These are phyloP conservation scores for Macrolepiota albuminosa DNA, from an alignment of 768 basidiomycete species.

Conservation along the genomic window DNA sequence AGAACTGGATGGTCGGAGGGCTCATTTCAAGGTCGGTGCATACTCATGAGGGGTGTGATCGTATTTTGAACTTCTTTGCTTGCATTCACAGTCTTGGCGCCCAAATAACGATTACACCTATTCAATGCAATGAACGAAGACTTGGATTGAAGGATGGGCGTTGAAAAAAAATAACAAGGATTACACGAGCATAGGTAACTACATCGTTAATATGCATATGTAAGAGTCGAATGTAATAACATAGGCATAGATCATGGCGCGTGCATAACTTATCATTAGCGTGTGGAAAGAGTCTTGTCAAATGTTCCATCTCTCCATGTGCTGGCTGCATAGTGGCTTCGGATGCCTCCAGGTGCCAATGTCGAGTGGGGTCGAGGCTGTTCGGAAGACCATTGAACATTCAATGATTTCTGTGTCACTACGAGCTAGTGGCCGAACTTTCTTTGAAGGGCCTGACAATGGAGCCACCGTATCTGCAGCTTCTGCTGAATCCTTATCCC, in stretches of 20 bases:
- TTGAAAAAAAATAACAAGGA: background rate
- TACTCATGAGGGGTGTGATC: background rate
- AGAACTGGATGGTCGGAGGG: too few relatives aligned
- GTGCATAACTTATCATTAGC: background rate
- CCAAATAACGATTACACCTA: too few relatives aligned
- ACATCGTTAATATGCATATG: background rate
- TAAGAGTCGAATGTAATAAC: background rate
- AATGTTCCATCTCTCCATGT: background rate
- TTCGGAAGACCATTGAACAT: background rate
- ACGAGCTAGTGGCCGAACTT: background rate
- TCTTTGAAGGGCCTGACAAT: background rate
- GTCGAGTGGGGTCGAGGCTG: background rate
- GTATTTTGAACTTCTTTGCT: background rate
- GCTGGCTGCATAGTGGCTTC: background rate
- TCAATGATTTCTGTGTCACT: background rate
- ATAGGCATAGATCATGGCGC: background rate
- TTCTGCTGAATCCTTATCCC: background rate
- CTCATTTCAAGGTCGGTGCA: background rate
- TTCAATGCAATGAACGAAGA: background rate
- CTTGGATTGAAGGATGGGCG: too few relatives aligned
- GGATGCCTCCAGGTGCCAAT: background rate
- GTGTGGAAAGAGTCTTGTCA: background rate
- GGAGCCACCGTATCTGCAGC: background rate
- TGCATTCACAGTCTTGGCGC: background rate
- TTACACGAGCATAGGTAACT: background rate